phyloP scores from a whole-genome alignment of 441 rosid genomes.

The Erodium moschatum region DNA sequence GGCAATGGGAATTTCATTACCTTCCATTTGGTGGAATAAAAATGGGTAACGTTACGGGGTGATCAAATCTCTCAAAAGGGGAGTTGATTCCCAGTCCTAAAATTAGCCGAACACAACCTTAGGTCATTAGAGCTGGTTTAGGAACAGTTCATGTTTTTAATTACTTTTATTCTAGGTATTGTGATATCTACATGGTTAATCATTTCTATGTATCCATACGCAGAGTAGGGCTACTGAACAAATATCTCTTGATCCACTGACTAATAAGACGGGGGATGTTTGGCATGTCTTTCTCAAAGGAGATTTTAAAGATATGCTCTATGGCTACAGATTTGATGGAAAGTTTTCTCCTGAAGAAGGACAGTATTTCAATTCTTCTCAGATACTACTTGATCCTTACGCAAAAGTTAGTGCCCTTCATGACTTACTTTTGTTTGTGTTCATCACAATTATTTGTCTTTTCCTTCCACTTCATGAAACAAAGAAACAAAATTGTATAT shows the following conservation, averaged over 20 bases:
- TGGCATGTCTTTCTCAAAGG: constrained; percentile 84
- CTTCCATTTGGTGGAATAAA: too few relatives aligned
- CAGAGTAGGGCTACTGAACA: constrained; percentile 66
- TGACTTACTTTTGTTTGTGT: constrained; percentile 8
- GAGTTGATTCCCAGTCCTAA: neutral
- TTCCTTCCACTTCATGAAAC: neutral
- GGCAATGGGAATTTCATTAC: too few relatives aligned
- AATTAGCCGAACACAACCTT: neutral
- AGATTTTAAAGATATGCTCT: constrained; percentile 58
- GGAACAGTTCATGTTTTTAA: neutral
- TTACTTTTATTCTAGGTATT: neutral
- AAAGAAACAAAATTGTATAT: neutral
- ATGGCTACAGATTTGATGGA: constrained; percentile 75
- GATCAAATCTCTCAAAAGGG: neutral
- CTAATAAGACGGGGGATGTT: constrained; percentile 62
- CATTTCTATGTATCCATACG: constrained; percentile 15
- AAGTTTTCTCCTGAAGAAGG: constrained; percentile 60
- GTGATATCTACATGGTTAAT: neutral
- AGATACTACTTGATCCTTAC: constrained; percentile 73
- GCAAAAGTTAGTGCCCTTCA: constrained; percentile 45
- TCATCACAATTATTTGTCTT: neutral
- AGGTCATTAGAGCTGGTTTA: neutral
- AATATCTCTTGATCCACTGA: constrained; percentile 54
- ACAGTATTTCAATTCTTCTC: constrained; percentile 48
- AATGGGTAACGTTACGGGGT: too few relatives aligned